Conservation (phyloP, 2,329 filamentous ascomycete species). For the Hortaea werneckii region DNA sequence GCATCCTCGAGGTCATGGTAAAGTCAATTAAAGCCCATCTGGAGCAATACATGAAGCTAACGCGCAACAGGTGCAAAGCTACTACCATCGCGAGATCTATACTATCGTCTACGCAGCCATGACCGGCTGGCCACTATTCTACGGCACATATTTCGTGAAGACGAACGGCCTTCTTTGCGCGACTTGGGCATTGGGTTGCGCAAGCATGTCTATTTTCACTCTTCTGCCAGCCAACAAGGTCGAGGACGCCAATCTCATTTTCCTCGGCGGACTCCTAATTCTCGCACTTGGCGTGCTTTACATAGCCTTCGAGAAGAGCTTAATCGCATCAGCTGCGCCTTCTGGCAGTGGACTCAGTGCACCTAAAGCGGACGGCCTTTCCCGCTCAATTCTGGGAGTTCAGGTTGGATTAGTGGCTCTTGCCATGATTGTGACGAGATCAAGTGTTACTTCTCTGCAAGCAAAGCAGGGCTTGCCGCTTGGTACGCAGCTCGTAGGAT, state of each 20-base stretch:
- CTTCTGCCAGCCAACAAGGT: conserved; percentile 76
- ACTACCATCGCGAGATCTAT: conserved; percentile 81
- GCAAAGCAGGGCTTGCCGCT: conserved; percentile 73
- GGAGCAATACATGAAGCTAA: no score
- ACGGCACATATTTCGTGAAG: conserved; percentile 63
- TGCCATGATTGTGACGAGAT: conserved; percentile 76
- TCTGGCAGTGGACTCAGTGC: conserved; percentile 20
- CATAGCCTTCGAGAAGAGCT: conserved; percentile 63
- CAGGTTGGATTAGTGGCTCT: conserved; percentile 72
- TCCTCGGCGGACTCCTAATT: conserved; percentile 71
- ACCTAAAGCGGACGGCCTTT: conserved; percentile 34
- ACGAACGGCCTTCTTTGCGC: conserved; percentile 53
- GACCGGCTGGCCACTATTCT: conserved; percentile 65
- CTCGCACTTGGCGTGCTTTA: conserved; percentile 65
- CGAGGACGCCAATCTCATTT: conserved; percentile 63
- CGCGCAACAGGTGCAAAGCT: conserved; percentile 63
- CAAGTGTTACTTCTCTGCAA: conserved; percentile 75
- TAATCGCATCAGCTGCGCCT: conserved; percentile 36
- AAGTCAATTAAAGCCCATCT: conserved; percentile 1
- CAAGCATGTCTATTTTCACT: conserved; percentile 83
- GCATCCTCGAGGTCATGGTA: conserved; percentile 64
- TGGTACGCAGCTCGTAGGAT: conserved; percentile 81
- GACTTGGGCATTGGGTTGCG: conserved; percentile 67
- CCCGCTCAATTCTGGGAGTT: conserved; percentile 53
- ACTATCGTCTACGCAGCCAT: conserved; percentile 69